Percentiles rank a stretch among this genome's conserved stretches.
Evolutionary conservation across 352 stramenopile species (phyloP).

Genomic region (Phytophthora constricta): DNA sequence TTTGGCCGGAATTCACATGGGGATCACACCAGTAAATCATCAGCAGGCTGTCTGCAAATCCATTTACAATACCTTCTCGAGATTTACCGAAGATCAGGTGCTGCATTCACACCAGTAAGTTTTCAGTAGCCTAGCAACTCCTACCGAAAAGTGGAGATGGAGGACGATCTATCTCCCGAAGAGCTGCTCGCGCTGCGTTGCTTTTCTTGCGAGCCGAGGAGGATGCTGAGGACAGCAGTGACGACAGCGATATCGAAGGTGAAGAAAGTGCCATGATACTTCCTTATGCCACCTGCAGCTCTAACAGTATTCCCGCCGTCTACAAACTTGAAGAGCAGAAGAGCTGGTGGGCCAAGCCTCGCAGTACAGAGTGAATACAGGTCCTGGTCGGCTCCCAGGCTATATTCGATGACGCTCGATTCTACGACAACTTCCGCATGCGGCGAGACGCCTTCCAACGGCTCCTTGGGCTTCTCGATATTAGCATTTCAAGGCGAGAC

Average conservation of each 20-base stretch:
- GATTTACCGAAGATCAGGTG: too few relatives aligned
- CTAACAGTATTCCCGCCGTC: background rate
- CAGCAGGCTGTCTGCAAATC: too few relatives aligned
- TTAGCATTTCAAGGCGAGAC: background rate
- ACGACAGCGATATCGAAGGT: background rate
- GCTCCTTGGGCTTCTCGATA: background rate
- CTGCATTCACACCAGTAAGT: too few relatives aligned
- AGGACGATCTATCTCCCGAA: too few relatives aligned
- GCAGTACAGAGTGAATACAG: background rate
- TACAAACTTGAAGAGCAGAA: background rate
- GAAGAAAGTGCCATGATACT: background rate
- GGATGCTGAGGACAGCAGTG: background rate
- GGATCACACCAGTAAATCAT: too few relatives aligned
- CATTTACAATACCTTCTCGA: too few relatives aligned
- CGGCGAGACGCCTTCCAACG: background rate
- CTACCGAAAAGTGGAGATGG: too few relatives aligned
- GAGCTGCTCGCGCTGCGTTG: too few relatives aligned
- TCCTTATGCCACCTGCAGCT: too few relatives aligned
- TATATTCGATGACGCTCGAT: background rate
- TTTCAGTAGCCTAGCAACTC: too few relatives aligned
- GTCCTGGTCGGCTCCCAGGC: background rate
- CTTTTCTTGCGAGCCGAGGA: too few relatives aligned
- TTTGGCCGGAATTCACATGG: too few relatives aligned
- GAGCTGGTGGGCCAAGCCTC: background rate
- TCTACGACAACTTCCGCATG: slow-evolving; percentile 1